These are phyloP conservation scores for maize (Zea mays) DNA, from an alignment of 176 grass and related monocot genomes.

Conservation along the genomic window Zm-B73-REFERENCE-NAM-5.0 NC_050105.1:128381501-128382000, in stretches of 20 bases:
- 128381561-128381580: background rate
- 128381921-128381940: background rate
- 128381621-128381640: background rate
- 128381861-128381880: background rate
- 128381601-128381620: background rate
- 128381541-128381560: slow-evolving; percentile 3
- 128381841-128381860: no score
- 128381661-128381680: background rate
- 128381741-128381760: background rate
- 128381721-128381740: background rate
- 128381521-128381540: background rate
- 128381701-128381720: background rate
- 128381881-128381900: background rate
- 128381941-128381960: background rate
- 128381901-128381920: background rate
- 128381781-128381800: background rate
- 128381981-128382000: background rate
- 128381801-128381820: background rate
- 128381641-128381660: background rate
- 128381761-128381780: background rate
- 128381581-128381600: background rate
- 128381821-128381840: no score
- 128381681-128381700: background rate
- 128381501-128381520: slow-evolving; percentile 10
- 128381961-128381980: background rate